Base-by-base conservation (phyloP, 1,284 basidiomycete genomes). In the Cryptococcus hybrid region DNA sequence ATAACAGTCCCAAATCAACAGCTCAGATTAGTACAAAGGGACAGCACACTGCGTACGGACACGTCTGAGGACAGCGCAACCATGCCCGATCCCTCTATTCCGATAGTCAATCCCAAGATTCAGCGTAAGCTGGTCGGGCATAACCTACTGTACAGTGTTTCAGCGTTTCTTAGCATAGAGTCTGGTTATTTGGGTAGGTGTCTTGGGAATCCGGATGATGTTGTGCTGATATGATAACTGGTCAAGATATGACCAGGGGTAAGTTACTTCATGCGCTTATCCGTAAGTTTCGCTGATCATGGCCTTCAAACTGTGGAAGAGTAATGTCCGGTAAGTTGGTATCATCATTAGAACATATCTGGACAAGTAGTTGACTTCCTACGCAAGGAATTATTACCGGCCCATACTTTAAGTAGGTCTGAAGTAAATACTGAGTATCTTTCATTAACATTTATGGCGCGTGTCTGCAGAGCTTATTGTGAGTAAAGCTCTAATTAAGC, bases 381-480 rank as follows among this genome's bases (percentile, higher is more conserved):
- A 35, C 5, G 47, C 3, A 87, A 64, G 92, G 92, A 37, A 87
- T 96, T 68, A 95, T 98, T 76, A 98, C 94, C 18, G 90, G 91
- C 0, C 91, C 92, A 34, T 86, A 93, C 75, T 96, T 97, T 79
- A 86, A 84, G 67, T 69, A 51, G 60, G 70, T 71, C 9, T 6
- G 37, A 8, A 9, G n/a, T 51, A 5, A 15, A 47, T 11, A 47
- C 13, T 44, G 47, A 49, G 47, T 30, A 30, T 30, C 30, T 30
- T 30, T 30, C 30, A 30, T 30, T 30, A 13, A 30, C 34, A 13
- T 11, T 35, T 13, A 18, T 9, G 11, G 9, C 12, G 5, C 47
- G 47, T 37, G 36, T 37, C 18, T 51, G 1, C 54, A 70, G 68
- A 61, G 67, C 69, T 13, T 70, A 67, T 50, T 65, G 70, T 65